Base-by-base conservation (phyloP, 257 asterid genomes). In the Ilex asprella region DNA sequence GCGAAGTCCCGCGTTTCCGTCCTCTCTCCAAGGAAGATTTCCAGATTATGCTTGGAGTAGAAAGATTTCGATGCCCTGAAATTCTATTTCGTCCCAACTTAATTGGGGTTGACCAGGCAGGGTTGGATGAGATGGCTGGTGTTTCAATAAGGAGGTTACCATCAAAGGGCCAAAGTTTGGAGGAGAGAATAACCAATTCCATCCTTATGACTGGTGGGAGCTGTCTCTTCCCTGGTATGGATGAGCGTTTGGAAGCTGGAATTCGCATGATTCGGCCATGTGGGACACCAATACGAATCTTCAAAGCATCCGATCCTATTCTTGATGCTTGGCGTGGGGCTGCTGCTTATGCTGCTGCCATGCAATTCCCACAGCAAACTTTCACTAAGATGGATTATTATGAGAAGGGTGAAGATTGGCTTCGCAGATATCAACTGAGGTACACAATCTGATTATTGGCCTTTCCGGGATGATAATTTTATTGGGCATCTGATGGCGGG, bases 311-410 rank as follows among this genome's bases (percentile, higher is more conserved):
- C 0, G 94, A 93, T 68, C 89, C 94, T 1, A 78, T 85, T 65
- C 79, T 71, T 10, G 97, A 93, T 68, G 97, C 97, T 14, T 93
- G 99, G 99, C 94, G 91, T 16, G 99, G 99, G 51, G 99, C 99
- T 65, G 65, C 99, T 35, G 67, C 72, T 39, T 89, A 79, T 78
- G 97, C 97, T 60, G 66, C 82, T 58, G 70, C 76, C 2, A 31
- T 44, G 73, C 88, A 74, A 27, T 89, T 89, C 69, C 84, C 83
- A 12, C 77, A 73, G 66, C 94, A 83, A 64, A 89, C 96, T 0
- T 85, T 92, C 73, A 87, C 82, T 58, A 75, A 77, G 78, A 75
- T 64, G 91, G 99, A 93, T 81, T 93, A 89, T 68, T 87, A 76
- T 13, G 96, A 92, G 68, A 92, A 89, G 67, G 99, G 99, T 10